Evolutionary conservation across 129 eudicot species (phyloP), one percentile per base, ranked within the genome.

Genomic region (Artemisia argyi): DNA sequence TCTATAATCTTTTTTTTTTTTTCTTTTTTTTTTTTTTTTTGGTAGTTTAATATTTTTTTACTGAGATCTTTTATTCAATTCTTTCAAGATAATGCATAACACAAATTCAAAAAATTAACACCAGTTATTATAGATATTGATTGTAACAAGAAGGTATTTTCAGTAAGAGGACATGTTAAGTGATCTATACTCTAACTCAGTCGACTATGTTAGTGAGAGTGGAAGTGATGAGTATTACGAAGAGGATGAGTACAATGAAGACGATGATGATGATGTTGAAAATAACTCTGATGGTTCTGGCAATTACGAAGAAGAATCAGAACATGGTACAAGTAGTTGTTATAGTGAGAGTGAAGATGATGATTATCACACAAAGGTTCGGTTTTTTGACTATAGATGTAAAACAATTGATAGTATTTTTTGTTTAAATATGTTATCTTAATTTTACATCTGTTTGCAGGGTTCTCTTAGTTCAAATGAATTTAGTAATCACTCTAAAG

Each of bases 151-250:
- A 22, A 50, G 11, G 13, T 22, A 32, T 83, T 78, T 75, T 64
- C 87, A 93, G 98, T 97, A 87, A 71, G 90, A 87, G 63, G 81
- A 90, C 32, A 68, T 72, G 67, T 56, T 84, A 57, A 79, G 86
- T 66, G 97, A 81, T 69, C 75, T 85, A n/a, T 94, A 88, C 74
- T 78, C 97, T 0, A 96, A 94, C 62, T 82, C 96, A 11, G 97
- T 90, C 52, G 97, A 84, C 44, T 86, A 83, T 79, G 96, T 88
- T n/a, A n/a, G n/a, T n/a, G n/a, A n/a, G n/a, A n/a, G n/a, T n/a
- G n/a, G n/a, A n/a, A n/a, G n/a, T n/a, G n/a, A n/a, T n/a, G n/a
- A n/a, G n/a, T n/a, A n/a, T 28, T 85, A 86, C 65, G 87, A 83
- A 48, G 79, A 81, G 47, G 81, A 63, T 78, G 96, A 84, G 47